Evolutionary conservation across 768 basidiomycete species (phyloP).

Genomic region (Lactarius trivialis): DNA sequence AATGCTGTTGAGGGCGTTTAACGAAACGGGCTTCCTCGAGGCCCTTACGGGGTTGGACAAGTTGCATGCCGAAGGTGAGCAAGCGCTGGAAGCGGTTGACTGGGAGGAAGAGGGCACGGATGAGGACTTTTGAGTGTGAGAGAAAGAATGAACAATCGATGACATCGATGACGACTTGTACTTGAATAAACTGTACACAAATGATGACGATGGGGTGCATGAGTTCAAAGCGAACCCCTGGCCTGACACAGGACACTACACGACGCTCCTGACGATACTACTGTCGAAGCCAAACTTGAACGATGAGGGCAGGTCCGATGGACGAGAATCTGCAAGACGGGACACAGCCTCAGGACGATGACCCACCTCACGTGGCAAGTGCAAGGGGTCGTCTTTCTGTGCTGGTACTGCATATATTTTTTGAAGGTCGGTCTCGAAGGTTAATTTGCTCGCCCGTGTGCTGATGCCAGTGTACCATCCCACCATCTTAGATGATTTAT

Average conservation of each 20-base stretch:
- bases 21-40: slow-evolving; percentile 75
- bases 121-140: slow-evolving; percentile 30
- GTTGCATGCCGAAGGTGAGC: slow-evolving; percentile 48
- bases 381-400: slow-evolving; percentile 19
- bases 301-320: neutral
- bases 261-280: neutral
- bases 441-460: neutral
- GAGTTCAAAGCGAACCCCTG: too few species aligned
- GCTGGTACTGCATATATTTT: slow-evolving; percentile 1
- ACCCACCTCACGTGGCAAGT: slow-evolving; percentile 23
- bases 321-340: neutral
- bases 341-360: neutral
- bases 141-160: slow-evolving; percentile 14
- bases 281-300: neutral
- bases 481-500: neutral
- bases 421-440: neutral
- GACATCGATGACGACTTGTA: neutral
- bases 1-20: slow-evolving; percentile 76
- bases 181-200: neutral
- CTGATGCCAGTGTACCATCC: neutral
- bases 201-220: too few species aligned
- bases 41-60: slow-evolving; percentile 48
- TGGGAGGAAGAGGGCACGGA: slow-evolving; percentile 40
- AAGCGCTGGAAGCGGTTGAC: slow-evolving; percentile 41
- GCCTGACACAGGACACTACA: too few species aligned